Evolutionary conservation across 331 rosid genomes (phyloP).

Genomic region (Acacia pycnantha): DNA sequence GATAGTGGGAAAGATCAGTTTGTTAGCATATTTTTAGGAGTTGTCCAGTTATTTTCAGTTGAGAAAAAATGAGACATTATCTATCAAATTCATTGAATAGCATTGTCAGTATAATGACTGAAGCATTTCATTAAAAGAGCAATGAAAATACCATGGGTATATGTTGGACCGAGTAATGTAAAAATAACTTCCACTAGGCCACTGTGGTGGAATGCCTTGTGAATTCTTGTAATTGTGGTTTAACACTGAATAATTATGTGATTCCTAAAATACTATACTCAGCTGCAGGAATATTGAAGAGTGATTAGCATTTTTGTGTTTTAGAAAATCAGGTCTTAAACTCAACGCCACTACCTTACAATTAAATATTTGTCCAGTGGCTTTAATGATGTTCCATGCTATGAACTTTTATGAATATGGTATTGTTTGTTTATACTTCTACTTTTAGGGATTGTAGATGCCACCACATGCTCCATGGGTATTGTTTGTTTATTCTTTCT

Average conservation of each 20-base stretch:
- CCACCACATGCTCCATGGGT: not conserved
- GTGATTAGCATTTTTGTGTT: not conserved
- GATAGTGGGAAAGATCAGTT: not conserved
- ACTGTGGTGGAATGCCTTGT: not conserved
- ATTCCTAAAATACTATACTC: not conserved
- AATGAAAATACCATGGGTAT: not conserved
- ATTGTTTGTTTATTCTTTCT: no score
- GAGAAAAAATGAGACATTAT: no score
- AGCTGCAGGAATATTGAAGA: not conserved
- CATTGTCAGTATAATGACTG: not conserved
- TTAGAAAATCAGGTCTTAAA: not conserved
- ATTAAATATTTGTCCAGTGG: slow-evolving; percentile 2
- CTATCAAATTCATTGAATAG: not conserved
- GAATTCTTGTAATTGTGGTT: not conserved
- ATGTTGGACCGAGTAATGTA: not conserved
- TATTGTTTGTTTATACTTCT: not conserved
- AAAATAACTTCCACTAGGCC: not conserved
- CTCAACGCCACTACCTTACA: not conserved
- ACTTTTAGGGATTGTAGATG: not conserved
- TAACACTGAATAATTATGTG: not conserved
- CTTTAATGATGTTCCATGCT: slow-evolving; percentile 10
- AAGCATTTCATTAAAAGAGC: not conserved
- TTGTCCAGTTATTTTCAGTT: no score
- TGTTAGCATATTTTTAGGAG: no score
- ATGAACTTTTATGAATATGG: not conserved